phyloP scores from a whole-genome alignment of 1,139 yeast genomes.

The Taphrina flavorubra region DNA sequence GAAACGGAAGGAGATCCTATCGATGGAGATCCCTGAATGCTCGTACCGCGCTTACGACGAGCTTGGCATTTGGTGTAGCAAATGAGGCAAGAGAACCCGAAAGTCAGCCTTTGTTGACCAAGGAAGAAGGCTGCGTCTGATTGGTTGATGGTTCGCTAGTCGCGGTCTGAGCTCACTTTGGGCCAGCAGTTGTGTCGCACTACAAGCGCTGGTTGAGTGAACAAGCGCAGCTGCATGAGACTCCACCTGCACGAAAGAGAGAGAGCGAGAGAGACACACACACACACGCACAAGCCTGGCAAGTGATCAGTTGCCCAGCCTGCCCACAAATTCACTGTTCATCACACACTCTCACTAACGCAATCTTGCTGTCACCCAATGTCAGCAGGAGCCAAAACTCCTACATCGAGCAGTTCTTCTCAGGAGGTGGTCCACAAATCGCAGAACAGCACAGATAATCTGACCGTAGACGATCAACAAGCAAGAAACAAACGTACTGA shows the following conservation, averaged over 20 bases:
- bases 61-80: too few species aligned
- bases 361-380: conserved; percentile 16
- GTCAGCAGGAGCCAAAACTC: conserved; percentile 6
- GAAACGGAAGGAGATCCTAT: background rate
- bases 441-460: background rate
- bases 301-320: conserved; percentile 14
- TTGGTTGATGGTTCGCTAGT: conserved; percentile 3
- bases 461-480: background rate
- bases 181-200: conserved; percentile 4
- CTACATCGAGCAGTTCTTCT: background rate
- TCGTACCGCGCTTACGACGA: background rate
- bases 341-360: conserved; percentile 6
- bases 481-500: background rate
- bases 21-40: background rate
- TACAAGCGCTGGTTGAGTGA: background rate
- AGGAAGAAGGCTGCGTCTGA: background rate
- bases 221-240: conserved; percentile 8
- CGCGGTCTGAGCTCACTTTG: background rate
- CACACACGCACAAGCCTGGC: conserved; percentile 15
- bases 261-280: conserved; percentile 13
- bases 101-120: background rate
- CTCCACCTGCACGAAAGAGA: background rate
- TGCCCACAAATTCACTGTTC: conserved; percentile 19
- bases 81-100: background rate
- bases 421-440: background rate